phyloP scores from a whole-genome alignment of 768 basidiomycete genomes.

The Gloeophyllum trabeum region DNA sequence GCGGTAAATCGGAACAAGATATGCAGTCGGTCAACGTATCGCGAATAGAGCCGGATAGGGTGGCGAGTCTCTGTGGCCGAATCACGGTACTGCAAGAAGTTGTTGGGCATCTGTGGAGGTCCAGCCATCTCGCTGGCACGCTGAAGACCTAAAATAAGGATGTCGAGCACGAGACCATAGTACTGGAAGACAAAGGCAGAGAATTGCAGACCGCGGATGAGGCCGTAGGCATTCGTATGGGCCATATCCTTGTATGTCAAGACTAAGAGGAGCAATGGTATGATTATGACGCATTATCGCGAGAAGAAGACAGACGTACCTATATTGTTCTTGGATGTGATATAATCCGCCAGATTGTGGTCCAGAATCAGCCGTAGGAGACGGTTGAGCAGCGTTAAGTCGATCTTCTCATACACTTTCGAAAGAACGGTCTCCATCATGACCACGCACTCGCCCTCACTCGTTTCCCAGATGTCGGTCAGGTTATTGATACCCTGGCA shows the following conservation, averaged over 20 bases:
- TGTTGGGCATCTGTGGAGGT: constrained; percentile 94
- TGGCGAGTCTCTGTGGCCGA: constrained; percentile 92
- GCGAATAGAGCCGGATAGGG: constrained; percentile 95
- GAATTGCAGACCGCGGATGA: constrained; percentile 97
- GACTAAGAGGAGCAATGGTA: not conserved
- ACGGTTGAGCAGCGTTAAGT: constrained; percentile 90
- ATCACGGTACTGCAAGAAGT: constrained; percentile 96
- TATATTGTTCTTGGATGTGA: constrained; percentile 98
- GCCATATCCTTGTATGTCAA: constrained; percentile 60
- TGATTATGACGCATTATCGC: constrained; percentile 1
- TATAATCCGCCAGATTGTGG: constrained; percentile 98
- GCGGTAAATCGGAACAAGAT: constrained; percentile 97
- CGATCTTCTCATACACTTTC: constrained; percentile 99
- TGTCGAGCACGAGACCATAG: constrained; percentile 90
- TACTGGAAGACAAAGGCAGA: constrained; percentile 99
- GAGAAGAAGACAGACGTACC: constrained; percentile 13
- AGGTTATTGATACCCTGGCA: constrained; percentile 99
- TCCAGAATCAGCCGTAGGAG: constrained; percentile 93
- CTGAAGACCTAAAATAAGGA: constrained; percentile 93
- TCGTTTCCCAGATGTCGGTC: constrained; percentile 97
- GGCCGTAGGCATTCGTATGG: constrained; percentile 92
- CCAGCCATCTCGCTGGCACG: constrained; percentile 99
- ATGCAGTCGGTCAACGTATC: constrained; percentile 92
- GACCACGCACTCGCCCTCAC: constrained; percentile 95
- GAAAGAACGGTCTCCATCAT: constrained; percentile 98